Evolutionary conservation across 2,329 filamentous ascomycete species (phyloP), one percentile per base, ranked within the genome.

Genomic region (Phymatotrichopsis omnivora): DNA sequence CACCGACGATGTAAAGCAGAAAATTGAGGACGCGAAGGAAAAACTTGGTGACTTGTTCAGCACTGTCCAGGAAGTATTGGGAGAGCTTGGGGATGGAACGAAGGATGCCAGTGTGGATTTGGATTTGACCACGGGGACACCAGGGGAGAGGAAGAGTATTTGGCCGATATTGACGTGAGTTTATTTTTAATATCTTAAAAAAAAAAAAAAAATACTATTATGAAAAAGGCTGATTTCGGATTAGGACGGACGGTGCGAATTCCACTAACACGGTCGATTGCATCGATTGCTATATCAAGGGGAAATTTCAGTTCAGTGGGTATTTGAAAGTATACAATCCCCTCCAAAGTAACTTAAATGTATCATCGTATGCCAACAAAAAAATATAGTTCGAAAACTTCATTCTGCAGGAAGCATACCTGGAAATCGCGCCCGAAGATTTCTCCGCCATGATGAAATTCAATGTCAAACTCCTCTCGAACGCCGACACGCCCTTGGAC

Each of bases 261-360:
- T 30, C 44, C 10, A 23, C 17, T 6, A 32, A 49, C 14, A 35
- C 40, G 19, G 27, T 56, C 25, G 45, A 34, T n/a, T 56, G 54
- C 20, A 40, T 36, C 20, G 49, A 49, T n/a, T 56, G 54, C 37
- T 52, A 40, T 25, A 38, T 54, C 20, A 39, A 44, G 5, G 54
- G 54, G 14, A 51, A 53, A 19, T 29, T 56, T 7, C 27, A 50
- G 14, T 39, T 56, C 27, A 37, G 39, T 12, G 54, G 54, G 14
- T 49, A 53, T 25, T 23, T 56, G 29, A 49, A 45, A 20, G 52
- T 56, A 39, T 11, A 27, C 17, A 7, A 14, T 11, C 24, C 25
- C 3, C 14, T 12, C 20, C 14, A n/a, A n/a, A n/a, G n/a, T n/a
- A n/a, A n/a, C 16, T 24, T 12, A 6, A 14, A 11, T 7, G 12